phyloP scores from a whole-genome alignment of 305 asterid species.

The Ajuga reptans region DNA sequence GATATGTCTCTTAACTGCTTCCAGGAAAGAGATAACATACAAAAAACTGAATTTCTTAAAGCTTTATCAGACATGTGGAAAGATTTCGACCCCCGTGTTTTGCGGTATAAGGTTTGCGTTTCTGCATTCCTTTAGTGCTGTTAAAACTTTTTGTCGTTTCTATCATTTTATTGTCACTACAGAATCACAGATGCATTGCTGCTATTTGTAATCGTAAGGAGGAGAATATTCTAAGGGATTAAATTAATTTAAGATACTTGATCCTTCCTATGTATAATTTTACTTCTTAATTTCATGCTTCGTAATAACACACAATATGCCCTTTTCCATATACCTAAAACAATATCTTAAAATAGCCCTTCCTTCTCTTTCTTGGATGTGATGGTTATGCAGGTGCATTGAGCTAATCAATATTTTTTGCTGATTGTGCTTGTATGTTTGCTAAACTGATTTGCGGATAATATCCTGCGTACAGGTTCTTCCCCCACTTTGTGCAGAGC shows the following conservation, averaged over 20 bases:
- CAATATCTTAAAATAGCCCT: slow-evolving; percentile 10
- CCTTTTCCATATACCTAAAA: slow-evolving; percentile 4
- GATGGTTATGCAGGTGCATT: slow-evolving; percentile 15
- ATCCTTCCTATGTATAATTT: not conserved
- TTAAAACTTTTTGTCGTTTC: slow-evolving; percentile 6
- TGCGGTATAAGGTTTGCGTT: slow-evolving; percentile 86
- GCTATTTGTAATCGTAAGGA: not conserved
- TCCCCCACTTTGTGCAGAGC: slow-evolving; percentile 99
- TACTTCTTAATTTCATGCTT: not conserved
- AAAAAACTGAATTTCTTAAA: slow-evolving; percentile 88
- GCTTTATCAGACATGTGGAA: slow-evolving; percentile 99
- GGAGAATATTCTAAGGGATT: not conserved
- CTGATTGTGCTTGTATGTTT: slow-evolving; percentile 19
- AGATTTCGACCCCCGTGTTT: slow-evolving; percentile 89
- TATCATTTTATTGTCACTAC: slow-evolving; percentile 1
- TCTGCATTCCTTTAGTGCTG: slow-evolving; percentile 10
- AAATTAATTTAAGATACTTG: not conserved
- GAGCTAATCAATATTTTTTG: not conserved
- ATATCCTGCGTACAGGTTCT: slow-evolving; percentile 63
- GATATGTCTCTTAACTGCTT: slow-evolving; percentile 27
- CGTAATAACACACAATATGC: not conserved
- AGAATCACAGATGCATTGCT: slow-evolving; percentile 7
- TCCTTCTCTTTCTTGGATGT: not conserved
- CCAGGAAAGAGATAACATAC: slow-evolving; percentile 99
- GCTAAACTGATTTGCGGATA: slow-evolving; percentile 16